A percentile compares a stretch with the other conserved stretches of the same genome.
Conservation (phyloP, 2,329 filamentous ascomycete species). For the Dactylellina parvicollis region DNA sequence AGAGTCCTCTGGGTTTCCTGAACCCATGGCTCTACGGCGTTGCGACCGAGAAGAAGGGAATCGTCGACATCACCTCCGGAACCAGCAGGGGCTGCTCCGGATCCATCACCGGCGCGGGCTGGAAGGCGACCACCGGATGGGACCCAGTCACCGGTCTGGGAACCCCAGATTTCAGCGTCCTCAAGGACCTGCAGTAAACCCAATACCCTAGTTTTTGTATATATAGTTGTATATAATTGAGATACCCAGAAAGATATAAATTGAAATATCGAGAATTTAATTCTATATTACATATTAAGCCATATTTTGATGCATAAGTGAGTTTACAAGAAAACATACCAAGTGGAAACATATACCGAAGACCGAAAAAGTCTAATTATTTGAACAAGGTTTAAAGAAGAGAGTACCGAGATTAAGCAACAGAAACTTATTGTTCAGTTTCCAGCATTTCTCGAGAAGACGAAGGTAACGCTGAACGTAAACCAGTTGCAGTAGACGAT, state of each 20-base stretch:
- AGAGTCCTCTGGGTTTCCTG: slow-evolving; percentile 63
- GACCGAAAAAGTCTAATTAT: no score
- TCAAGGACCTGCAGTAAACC: slow-evolving; percentile 28
- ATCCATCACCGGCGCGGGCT: slow-evolving; percentile 56
- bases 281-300: not conserved
- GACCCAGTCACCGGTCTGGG: slow-evolving; percentile 58
- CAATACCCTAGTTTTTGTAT: not conserved
- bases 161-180: slow-evolving; percentile 56
- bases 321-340: no score
- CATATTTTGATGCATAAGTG: no score
- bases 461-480: no score
- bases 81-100: slow-evolving; percentile 62
- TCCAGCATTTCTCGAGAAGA: no score
- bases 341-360: no score
- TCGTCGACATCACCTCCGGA: slow-evolving; percentile 62
- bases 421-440: no score
- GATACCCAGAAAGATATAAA: slow-evolving; percentile 6
- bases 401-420: no score
- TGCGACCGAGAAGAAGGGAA: slow-evolving; percentile 58
- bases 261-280: not conserved
- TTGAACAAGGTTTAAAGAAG: no score
- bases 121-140: slow-evolving; percentile 58
- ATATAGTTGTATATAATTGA: slow-evolving; percentile 18
- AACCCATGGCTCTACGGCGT: slow-evolving; percentile 63
- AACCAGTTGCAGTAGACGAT: no score